Evolutionary conservation across 2,329 filamentous ascomycete genomes (phyloP).

Genomic region (Aureobasidium sp.): DNA sequence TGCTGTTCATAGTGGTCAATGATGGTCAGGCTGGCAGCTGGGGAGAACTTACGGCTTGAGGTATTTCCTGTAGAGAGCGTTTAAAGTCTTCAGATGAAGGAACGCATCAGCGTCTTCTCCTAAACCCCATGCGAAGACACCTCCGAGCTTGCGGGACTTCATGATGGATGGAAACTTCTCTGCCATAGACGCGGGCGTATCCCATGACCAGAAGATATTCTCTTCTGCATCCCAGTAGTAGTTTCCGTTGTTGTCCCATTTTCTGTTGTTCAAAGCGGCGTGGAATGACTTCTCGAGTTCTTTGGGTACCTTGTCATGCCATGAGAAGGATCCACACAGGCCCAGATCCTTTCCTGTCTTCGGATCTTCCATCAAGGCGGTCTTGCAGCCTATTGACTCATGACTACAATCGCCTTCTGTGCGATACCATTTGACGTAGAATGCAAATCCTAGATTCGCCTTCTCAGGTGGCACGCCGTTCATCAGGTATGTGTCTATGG

Average conservation of each 20-base stretch:
- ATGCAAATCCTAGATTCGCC: constrained; percentile 58
- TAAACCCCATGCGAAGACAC: constrained; percentile 67
- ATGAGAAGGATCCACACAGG: constrained; percentile 15
- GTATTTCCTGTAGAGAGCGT: constrained; percentile 13
- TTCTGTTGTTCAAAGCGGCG: constrained; percentile 44
- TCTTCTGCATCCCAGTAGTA: constrained; percentile 57
- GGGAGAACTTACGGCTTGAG: neutral
- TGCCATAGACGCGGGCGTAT: constrained; percentile 51
- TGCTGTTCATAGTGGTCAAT: neutral
- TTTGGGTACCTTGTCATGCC: constrained; percentile 34
- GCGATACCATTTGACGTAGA: constrained; percentile 60
- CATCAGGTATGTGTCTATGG: constrained; percentile 50
- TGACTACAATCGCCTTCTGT: constrained; percentile 41
- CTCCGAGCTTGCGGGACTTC: constrained; percentile 48
- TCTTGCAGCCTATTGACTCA: constrained; percentile 49
- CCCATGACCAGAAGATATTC: constrained; percentile 65
- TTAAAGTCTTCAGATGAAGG: constrained; percentile 36
- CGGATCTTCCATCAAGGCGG: constrained; percentile 50
- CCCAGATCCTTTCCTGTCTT: constrained; percentile 41
- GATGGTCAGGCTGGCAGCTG: neutral
- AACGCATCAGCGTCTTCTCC: constrained; percentile 51
- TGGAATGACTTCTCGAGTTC: constrained; percentile 50
- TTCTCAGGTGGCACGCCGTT: constrained; percentile 47
- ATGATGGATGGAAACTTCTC: constrained; percentile 56
- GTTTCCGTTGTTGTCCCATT: constrained; percentile 51